Evolutionary conservation across 2,329 filamentous ascomycete species (phyloP).

Genomic region (Triangularia verruculosa): DNA sequence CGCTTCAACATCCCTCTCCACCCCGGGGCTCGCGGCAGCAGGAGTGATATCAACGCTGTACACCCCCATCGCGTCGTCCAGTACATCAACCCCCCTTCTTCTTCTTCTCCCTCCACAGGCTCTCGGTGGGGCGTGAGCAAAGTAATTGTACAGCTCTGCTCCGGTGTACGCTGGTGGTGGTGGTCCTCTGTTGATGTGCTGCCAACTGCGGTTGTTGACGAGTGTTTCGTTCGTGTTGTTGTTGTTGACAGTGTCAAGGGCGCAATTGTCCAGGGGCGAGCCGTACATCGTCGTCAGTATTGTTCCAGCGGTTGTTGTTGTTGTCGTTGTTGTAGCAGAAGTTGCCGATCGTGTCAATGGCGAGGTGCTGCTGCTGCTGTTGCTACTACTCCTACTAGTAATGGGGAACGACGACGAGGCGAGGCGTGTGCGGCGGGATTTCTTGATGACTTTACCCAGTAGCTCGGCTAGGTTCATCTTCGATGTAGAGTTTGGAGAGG

Average conservation of each 20-base stretch:
- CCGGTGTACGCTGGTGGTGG: no score
- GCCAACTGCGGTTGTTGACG: neutral
- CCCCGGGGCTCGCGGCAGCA: neutral
- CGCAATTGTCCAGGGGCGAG: no score
- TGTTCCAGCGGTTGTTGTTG: no score
- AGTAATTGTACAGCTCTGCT: neutral
- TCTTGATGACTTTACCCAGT: conserved; percentile 39
- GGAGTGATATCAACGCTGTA: neutral
- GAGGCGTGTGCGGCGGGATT: conserved; percentile 7
- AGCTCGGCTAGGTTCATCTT: conserved; percentile 52
- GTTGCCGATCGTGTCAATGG: neutral
- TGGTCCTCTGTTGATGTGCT: neutral
- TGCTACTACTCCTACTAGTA: no score
- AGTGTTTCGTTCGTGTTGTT: neutral
- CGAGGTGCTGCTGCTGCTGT: neutral
- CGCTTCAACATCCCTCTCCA: neutral
- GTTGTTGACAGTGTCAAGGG: neutral
- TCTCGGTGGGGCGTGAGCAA: neutral
- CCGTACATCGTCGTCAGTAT: neutral
- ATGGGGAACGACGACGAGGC: no score
- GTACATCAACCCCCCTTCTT: neutral
- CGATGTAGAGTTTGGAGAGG: conserved; percentile 49
- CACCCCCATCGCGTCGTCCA: neutral
- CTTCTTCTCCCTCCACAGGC: no score
- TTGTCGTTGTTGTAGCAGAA: neutral